Evolutionary conservation across 2,329 filamentous ascomycete genomes (phyloP), one percentile per base, ranked within the genome.

Genomic region (Coniella vitis): DNA sequence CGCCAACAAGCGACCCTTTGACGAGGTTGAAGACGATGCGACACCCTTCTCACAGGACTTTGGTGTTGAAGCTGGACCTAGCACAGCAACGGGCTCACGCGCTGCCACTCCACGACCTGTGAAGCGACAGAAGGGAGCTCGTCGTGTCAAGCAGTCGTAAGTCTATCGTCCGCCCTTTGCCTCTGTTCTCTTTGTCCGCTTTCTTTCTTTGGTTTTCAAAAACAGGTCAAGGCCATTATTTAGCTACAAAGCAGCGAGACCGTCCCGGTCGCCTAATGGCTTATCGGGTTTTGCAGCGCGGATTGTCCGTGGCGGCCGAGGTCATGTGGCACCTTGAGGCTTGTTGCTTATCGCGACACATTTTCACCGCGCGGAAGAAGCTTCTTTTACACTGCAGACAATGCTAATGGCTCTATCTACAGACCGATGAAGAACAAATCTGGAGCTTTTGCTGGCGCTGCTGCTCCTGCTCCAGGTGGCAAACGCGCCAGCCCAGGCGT

Each of bases 361-460:
- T 19, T 16, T 17, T 14, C 36, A n/a, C 3, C 4, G n/a, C 12
- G 14, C 7, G 25, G 10, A 35, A 7, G 8, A 8, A 19, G 13
- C 12, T 7, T 14, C 25, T 31, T 7, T 2, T 9, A 19, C 14
- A 31, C 12, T 25, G n/a, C 13, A 12, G 21, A 4, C n/a, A 25
- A 17, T 42, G 56, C 55, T 54, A 49, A 59, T 49, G 55, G 47
- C 31, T 46, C 58, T 44, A 8, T 39, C 57, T 55, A 42, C 63
- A 90, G 86, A 57, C 86, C 86, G 38, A 76, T 84, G 65, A 90
- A 90, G 71, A 88, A 86, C 70, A 85, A 84, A 65, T 74, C 75
- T 53, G 79, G 81, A 57, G 79, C 37, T 10, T 36, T 37, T 9
- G 25, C 80, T 56, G 78, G 81, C 25, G 25, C 25, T 57, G 83